Percentiles rank a stretch among this genome's conserved stretches.
Evolutionary conservation across 768 basidiomycete species (phyloP).

Genomic region (Serpula lacrymans): DNA sequence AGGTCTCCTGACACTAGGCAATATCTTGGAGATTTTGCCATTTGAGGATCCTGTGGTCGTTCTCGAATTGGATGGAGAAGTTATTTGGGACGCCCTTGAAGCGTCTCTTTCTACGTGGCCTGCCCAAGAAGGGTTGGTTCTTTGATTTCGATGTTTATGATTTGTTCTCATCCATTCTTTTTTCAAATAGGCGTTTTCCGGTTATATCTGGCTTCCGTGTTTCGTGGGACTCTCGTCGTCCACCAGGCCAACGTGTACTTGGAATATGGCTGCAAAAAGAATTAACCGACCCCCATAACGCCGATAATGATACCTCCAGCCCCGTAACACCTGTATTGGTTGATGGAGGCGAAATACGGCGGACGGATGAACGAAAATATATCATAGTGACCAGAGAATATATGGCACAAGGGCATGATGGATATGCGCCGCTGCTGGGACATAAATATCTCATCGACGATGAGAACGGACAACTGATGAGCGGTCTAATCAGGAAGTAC

Average conservation of each 20-base stretch:
- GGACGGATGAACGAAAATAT: constrained; percentile 54
- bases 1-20: constrained; percentile 79
- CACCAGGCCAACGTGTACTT: constrained; percentile 68
- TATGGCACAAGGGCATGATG: constrained; percentile 82
- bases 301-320: constrained; percentile 20
- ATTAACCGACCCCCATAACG: constrained; percentile 14
- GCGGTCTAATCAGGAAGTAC: constrained; percentile 77
- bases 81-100: constrained; percentile 81
- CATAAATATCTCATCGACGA: constrained; percentile 74
- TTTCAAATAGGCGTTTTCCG: constrained; percentile 75
- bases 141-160: neutral
- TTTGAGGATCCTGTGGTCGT: constrained; percentile 86
- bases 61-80: constrained; percentile 71
- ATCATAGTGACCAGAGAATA: constrained; percentile 85
- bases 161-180: constrained; percentile 1
- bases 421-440: constrained; percentile 66
- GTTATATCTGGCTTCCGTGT: constrained; percentile 82
- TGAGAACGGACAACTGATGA: constrained; percentile 78
- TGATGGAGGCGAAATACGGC: constrained; percentile 52
- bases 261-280: constrained; percentile 63
- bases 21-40: constrained; percentile 85
- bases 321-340: constrained; percentile 32
- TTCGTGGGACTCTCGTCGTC: constrained; percentile 78
- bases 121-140: constrained; percentile 79
- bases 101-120: constrained; percentile 73